phyloP scores from a whole-genome alignment of 1,139 yeast genomes.

The Pichia sp. region DNA sequence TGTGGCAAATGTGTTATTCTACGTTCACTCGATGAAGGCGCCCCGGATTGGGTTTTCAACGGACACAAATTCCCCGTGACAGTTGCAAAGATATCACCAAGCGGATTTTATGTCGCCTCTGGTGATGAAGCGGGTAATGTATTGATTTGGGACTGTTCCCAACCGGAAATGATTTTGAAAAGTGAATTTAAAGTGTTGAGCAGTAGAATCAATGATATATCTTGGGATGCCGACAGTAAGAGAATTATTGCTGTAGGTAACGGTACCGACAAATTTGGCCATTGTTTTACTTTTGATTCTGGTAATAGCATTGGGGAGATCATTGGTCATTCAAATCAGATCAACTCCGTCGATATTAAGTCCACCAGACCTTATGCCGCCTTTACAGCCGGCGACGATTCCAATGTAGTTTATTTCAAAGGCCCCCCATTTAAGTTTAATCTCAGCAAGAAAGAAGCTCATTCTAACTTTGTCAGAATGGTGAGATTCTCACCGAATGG shows the following conservation, averaged over 20 bases:
- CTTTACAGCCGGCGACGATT: slow-evolving; percentile 87
- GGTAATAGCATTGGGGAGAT: slow-evolving; percentile 96
- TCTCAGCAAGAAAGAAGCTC: slow-evolving; percentile 63
- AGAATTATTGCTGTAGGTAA: slow-evolving; percentile 92
- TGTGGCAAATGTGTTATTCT: slow-evolving; percentile 74
- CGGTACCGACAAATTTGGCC: slow-evolving; percentile 89
- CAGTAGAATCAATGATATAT: slow-evolving; percentile 75
- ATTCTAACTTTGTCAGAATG: slow-evolving; percentile 71
- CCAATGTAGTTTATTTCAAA: slow-evolving; percentile 70
- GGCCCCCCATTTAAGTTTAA: slow-evolving; percentile 94
- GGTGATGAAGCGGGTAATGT: slow-evolving; percentile 88
- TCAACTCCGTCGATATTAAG: slow-evolving; percentile 78
- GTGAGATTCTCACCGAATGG: slow-evolving; percentile 81
- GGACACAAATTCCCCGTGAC: slow-evolving; percentile 67
- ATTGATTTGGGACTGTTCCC: slow-evolving; percentile 74
- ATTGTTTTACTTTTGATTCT: slow-evolving; percentile 86
- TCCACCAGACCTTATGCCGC: slow-evolving; percentile 92
- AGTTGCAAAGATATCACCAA: slow-evolving; percentile 80
- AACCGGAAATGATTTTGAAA: slow-evolving; percentile 57
- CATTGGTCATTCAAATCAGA: slow-evolving; percentile 82
- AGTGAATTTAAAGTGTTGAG: slow-evolving; percentile 71
- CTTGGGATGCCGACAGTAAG: slow-evolving; percentile 89
- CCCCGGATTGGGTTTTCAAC: slow-evolving; percentile 30
- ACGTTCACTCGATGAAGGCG: slow-evolving; percentile 53
- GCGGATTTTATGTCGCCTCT: slow-evolving; percentile 84